Evolutionary conservation across 768 basidiomycete genomes (phyloP), one percentile per base, ranked within the genome.

Genomic region (Gautieria morchelliformis): DNA sequence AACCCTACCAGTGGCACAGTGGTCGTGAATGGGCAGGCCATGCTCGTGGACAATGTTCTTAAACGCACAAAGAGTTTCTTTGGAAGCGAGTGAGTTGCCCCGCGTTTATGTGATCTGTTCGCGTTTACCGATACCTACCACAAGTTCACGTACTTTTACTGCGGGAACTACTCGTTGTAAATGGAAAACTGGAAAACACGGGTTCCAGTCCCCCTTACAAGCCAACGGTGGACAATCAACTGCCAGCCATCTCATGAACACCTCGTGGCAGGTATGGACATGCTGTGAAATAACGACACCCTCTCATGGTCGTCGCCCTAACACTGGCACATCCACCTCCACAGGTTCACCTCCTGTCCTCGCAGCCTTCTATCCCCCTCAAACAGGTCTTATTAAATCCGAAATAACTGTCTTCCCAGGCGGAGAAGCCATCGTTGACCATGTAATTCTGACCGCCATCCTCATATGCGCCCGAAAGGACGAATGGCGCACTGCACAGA

Each of bases 371-470:
- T 57, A 22, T 22, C 56, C 56, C 32, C 48, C 56, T 17, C 56
- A 57, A 50, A 24, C 12, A 35, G 37, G 56, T 33, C 35, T 48
- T 19, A 30, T 57, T 32, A 57, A 57, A 37, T 49, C 56, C 5
- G 56, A 57, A 49, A 20, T 57, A 15, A 49, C 46, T n/a, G 27
- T 57, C 17, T 57, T 50, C 37, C 56, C 56, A 9, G 37, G 24
- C 3, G 56, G 46, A 15, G 37, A 17, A n/a, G 42, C 35, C 15
- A 39, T 57, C 37, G 19, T 49, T 14, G 56, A 57, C 42, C 56
- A 57, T 41, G 32, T 57, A 14, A 39, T 57, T 33, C 48, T 57
- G 15, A 57, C 56, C 30, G 56, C 56, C 56, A 57, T 57, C 20
- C 46, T 57, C 11, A 48, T 57, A 22, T 57, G 46, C 27, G 27